Evolutionary conservation across 2,329 filamentous ascomycete genomes (phyloP).

Genomic region (Acephala macrosclerotiorum): DNA sequence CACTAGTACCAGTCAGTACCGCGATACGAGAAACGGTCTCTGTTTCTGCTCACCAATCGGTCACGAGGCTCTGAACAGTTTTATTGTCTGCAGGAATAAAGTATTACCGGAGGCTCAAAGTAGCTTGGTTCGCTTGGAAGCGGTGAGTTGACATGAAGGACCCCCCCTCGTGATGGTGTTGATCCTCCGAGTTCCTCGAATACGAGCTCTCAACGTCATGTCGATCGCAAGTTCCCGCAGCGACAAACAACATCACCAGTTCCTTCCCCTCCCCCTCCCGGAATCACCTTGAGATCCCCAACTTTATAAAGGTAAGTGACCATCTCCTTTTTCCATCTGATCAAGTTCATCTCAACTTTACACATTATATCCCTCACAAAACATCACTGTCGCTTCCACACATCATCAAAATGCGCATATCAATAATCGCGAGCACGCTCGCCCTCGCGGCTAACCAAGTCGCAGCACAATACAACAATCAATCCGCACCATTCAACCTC

Average conservation of each 20-base stretch:
- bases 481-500: slow-evolving; percentile 53
- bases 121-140: background rate
- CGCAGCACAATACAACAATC: slow-evolving; percentile 43
- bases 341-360: slow-evolving; percentile 7
- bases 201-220: slow-evolving; percentile 15
- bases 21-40: background rate
- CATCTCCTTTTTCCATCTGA: background rate
- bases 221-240: slow-evolving; percentile 14
- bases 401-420: slow-evolving; percentile 34
- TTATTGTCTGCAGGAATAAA: background rate
- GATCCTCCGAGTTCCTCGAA: slow-evolving; percentile 11
- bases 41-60: background rate
- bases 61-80: background rate
- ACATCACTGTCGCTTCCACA: slow-evolving; percentile 7
- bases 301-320: background rate
- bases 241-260: slow-evolving; percentile 6
- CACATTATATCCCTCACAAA: background rate
- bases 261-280: slow-evolving; percentile 6
- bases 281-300: background rate
- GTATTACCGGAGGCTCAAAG: background rate
- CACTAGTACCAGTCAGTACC: background rate
- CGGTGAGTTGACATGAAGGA: background rate
- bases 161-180: background rate
- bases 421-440: slow-evolving; percentile 31
- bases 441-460: slow-evolving; percentile 31